These are phyloP conservation scores for Candida tibetensis DNA, from an alignment of 805 yeast genomes.

Conservation along the genomic window DNA sequence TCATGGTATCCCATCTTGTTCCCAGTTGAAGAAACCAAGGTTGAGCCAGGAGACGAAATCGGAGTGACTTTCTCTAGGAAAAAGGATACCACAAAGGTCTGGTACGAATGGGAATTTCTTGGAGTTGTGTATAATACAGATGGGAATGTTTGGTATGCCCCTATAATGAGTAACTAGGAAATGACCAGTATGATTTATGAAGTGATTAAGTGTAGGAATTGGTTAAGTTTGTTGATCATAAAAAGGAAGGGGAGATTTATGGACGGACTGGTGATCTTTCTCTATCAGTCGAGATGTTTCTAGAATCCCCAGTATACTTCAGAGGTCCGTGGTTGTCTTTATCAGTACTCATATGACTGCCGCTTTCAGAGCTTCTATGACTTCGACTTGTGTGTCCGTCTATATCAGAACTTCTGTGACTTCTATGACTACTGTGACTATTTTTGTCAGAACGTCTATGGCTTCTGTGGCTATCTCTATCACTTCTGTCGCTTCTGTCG, in stretches of 20 bases:
- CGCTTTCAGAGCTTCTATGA: too few relatives aligned
- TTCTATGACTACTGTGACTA: slow-evolving; percentile 1
- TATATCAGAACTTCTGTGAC: slow-evolving; percentile 9
- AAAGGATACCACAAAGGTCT: slow-evolving; percentile 10
- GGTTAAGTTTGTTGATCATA: too few relatives aligned
- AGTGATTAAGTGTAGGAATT: too few relatives aligned
- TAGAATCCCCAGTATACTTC: too few relatives aligned
- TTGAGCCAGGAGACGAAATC: slow-evolving; percentile 10
- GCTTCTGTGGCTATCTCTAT: slow-evolving; percentile 9
- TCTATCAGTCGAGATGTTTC: too few relatives aligned
- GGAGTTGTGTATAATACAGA: slow-evolving; percentile 17
- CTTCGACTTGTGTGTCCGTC: slow-evolving; percentile 5
- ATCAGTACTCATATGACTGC: too few relatives aligned
- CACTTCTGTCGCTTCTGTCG: slow-evolving; percentile 5
- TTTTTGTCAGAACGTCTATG: slow-evolving; percentile 2
- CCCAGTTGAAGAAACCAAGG: slow-evolving; percentile 20
- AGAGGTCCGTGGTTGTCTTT: too few relatives aligned
- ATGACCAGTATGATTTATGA: too few relatives aligned
- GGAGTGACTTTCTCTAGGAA: slow-evolving; percentile 13
- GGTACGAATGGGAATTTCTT: slow-evolving; percentile 26
- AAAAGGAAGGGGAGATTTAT: too few relatives aligned
- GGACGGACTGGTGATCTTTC: slow-evolving; percentile 8
- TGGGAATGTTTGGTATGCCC: slow-evolving; percentile 9
- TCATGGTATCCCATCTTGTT: slow-evolving; percentile 42
- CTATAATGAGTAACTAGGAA: too few relatives aligned